phyloP scores from a whole-genome alignment of 2,329 filamentous ascomycete genomes.

The Talaromyces piceae region DNA sequence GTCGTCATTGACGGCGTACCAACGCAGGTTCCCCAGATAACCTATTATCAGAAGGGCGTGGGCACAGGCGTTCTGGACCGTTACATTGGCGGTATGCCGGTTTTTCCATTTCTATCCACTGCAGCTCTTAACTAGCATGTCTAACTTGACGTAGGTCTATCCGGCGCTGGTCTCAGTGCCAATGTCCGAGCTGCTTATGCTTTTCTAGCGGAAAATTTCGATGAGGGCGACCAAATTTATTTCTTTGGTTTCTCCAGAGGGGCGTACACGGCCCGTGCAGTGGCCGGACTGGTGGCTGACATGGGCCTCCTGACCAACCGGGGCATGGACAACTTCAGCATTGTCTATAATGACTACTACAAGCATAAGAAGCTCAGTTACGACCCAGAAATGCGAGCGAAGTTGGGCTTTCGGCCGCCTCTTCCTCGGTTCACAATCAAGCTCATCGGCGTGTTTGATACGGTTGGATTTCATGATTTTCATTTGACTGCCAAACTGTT shows the following conservation, averaged over 20 bases:
- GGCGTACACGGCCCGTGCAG: slow-evolving; percentile 39
- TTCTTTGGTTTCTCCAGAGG: slow-evolving; percentile 44
- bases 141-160: slow-evolving; percentile 3
- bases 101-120: neutral
- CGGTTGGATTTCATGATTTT: slow-evolving; percentile 27
- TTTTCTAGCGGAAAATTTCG: slow-evolving; percentile 48
- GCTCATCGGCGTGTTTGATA: slow-evolving; percentile 41
- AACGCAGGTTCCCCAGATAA: slow-evolving; percentile 27
- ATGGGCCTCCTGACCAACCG: slow-evolving; percentile 39
- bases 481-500: slow-evolving; percentile 11
- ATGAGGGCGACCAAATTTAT: slow-evolving; percentile 45
- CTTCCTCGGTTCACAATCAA: slow-evolving; percentile 26
- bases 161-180: slow-evolving; percentile 17
- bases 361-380: slow-evolving; percentile 13
- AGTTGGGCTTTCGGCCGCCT: slow-evolving; percentile 13
- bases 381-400: slow-evolving; percentile 6
- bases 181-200: slow-evolving; percentile 28
- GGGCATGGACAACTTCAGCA: slow-evolving; percentile 20
- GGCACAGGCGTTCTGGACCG: slow-evolving; percentile 22
- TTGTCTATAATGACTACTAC: slow-evolving; percentile 20
- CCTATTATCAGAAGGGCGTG: slow-evolving; percentile 37
- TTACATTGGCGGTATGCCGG: slow-evolving; percentile 15
- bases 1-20: slow-evolving; percentile 17
- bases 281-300: slow-evolving; percentile 39
- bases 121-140: neutral